Evolutionary conservation across 495 filamentous ascomycete species (phyloP).

Genomic region (Penicillium cinerascens): DNA sequence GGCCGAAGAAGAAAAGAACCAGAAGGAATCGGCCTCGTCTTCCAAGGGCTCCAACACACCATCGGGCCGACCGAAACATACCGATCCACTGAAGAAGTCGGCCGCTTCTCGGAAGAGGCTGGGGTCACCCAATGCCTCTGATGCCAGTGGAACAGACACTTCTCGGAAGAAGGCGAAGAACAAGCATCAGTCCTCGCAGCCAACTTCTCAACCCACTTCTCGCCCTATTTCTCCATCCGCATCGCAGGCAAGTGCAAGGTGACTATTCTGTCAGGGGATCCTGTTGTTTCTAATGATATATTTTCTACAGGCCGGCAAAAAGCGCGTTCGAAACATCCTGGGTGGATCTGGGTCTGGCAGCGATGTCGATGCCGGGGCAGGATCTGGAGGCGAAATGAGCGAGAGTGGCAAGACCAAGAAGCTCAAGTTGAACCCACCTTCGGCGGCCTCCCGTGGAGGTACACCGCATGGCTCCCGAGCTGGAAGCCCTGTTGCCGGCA

Average conservation of each 20-base stretch:
- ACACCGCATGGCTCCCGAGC: conserved; percentile 56
- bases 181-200: conserved; percentile 47
- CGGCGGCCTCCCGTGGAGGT: conserved; percentile 45
- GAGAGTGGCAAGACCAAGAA: conserved; percentile 70
- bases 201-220: conserved; percentile 54
- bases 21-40: conserved; percentile 54
- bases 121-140: conserved; percentile 82
- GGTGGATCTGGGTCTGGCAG: conserved; percentile 63
- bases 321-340: conserved; percentile 41
- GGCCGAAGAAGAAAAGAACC: conserved; percentile 59
- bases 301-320: conserved; percentile 36
- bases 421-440: conserved; percentile 57
- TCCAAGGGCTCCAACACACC: conserved; percentile 75
- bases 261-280: too few relatives aligned
- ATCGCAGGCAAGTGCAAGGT: conserved; percentile 28
- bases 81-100: conserved; percentile 55
- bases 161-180: conserved; percentile 86
- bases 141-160: conserved; percentile 87
- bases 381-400: conserved; percentile 62
- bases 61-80: conserved; percentile 54
- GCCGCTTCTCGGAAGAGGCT: conserved; percentile 67
- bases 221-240: conserved; percentile 50
- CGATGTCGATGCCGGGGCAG: conserved; percentile 73
- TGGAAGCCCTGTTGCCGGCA: conserved; percentile 44
- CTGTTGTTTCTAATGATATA: conserved; percentile 12